Conservation (phyloP, 176 grass and related monocot genomes). For the Typha latifolia region DNA sequence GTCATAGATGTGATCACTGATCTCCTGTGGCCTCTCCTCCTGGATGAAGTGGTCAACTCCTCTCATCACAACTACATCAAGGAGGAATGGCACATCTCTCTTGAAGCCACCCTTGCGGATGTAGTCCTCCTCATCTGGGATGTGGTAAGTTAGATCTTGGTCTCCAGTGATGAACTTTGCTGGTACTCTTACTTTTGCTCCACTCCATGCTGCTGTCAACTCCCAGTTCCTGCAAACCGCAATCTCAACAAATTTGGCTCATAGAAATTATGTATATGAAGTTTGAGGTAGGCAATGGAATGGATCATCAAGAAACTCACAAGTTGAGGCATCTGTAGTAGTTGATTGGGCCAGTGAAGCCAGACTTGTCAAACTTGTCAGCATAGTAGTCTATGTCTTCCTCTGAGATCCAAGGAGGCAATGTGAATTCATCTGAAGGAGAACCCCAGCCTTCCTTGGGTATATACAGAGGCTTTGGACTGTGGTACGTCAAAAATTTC, state of each 20-base stretch:
- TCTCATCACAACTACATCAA: not conserved
- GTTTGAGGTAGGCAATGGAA: too few species aligned
- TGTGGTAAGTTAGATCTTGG: not conserved
- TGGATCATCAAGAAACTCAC: too few species aligned
- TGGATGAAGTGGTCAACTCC: not conserved
- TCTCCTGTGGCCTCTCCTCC: not conserved
- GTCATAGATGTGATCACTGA: not conserved
- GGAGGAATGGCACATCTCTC: not conserved
- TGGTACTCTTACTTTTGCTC: not conserved
- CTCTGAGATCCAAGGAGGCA: conserved; percentile 59
- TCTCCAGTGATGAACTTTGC: not conserved
- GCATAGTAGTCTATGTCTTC: conserved; percentile 57
- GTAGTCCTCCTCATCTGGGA: not conserved
- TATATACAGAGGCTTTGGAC: conserved; percentile 2
- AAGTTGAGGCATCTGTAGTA: conserved; percentile 34
- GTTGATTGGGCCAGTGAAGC: conserved; percentile 14
- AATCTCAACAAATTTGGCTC: not conserved
- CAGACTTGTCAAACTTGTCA: conserved; percentile 44
- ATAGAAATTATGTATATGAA: too few species aligned
- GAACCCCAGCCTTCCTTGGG: too few species aligned
- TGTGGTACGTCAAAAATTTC: too few species aligned
- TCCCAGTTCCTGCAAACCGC: not conserved
- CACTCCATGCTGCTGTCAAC: not conserved
- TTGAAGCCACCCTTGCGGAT: not conserved
- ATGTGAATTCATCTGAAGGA: not conserved